Percentiles rank a stretch among this genome's conserved stretches.
Conservation (phyloP, 345 rosid species). For the sweet orange (Citrus sinensis) region DVS_A1.0 CM039165.1:36590001-36590500, state of each 20-base stretch:
- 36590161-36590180: background rate
- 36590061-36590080: background rate
- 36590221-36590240: slow-evolving; percentile 61
- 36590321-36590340: slow-evolving; percentile 63
- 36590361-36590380: slow-evolving; percentile 34
- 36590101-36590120: slow-evolving; percentile 2
- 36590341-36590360: slow-evolving; percentile 74
- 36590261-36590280: slow-evolving; percentile 67
- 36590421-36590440: slow-evolving; percentile 85
- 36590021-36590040: slow-evolving; percentile 1
- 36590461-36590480: slow-evolving; percentile 55
- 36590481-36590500: slow-evolving; percentile 44
- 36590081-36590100: slow-evolving; percentile 10
- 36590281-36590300: slow-evolving; percentile 77
- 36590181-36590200: background rate
- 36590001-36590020: slow-evolving; percentile 2
- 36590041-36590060: background rate
- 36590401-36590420: slow-evolving; percentile 77
- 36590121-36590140: too few species aligned
- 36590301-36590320: slow-evolving; percentile 65
- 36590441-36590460: slow-evolving; percentile 88
- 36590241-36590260: slow-evolving; percentile 58
- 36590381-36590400: slow-evolving; percentile 46
- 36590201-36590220: too few species aligned
- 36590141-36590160: background rate